Base-by-base conservation (phyloP, 768 basidiomycete genomes). In the Termitomyces sp. region DNA sequence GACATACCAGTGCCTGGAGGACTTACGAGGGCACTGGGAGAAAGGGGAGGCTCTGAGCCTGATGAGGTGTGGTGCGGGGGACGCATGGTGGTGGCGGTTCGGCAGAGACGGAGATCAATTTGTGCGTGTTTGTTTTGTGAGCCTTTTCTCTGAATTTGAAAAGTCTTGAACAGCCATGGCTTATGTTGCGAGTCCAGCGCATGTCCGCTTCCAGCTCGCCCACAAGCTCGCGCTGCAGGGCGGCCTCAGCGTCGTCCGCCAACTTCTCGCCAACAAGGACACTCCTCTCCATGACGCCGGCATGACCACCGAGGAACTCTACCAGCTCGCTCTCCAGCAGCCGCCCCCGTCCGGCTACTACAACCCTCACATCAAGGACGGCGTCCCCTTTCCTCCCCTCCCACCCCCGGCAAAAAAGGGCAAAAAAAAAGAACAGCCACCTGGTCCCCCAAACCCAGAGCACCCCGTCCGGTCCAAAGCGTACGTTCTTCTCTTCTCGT, bases 401-500 rank as follows among this genome's bases (percentile, higher is more conserved):
- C 56, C 58, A 7, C 4, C 44, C 3, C 51, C 44, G 50, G 38
- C 3, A 9, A 53, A n/a, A 38, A 49, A 44, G n/a, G 62, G 56
- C 5, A 35, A 46, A 21, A 48, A 44, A 34, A 58, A 19, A 43
- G 21, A 34, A 3, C 46, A 61, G 0, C 40, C 23, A 8, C 69
- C 69, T 1, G 37, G 47, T 4, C 77, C 80, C 16, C 75, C 79
- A 4, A 65, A 74, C 50, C 66, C 75, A 0, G 72, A 75, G 9
- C 78, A 85, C 59, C 75, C 77, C 7, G 68, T 88, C 47, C 77
- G 81, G 19, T 88, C 87, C 14, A 71, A 84, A 54, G 72, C 65
- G 86, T 82, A 55, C 45, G 19, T 21, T 17, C 35, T 42, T 45
- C 9, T 17, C 41, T 16, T 19, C n/a, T 32, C 11, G 2, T 34